A percentile compares a stretch with the other conserved stretches of the same genome.
phyloP scores from a whole-genome alignment of 768 basidiomycete genomes.

The Hygrophorus russula region DNA sequence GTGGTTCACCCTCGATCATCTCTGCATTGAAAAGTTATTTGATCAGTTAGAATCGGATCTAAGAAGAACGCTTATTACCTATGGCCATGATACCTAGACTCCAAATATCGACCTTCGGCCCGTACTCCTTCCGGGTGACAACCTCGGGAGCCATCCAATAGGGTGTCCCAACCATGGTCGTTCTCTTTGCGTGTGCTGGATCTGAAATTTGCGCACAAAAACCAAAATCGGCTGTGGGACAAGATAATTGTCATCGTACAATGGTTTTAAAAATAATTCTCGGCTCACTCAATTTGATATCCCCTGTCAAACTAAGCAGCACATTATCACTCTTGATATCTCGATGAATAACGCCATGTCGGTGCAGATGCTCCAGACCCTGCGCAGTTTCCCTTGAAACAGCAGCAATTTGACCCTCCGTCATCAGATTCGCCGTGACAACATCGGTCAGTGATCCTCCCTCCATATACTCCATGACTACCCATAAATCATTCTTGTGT shows the following conservation, averaged over 20 bases:
- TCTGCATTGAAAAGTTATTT: constrained; percentile 34
- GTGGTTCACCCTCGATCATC: constrained; percentile 98
- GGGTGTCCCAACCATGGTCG: constrained; percentile 97
- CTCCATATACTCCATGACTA: constrained; percentile 99
- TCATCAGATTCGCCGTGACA: constrained; percentile 93
- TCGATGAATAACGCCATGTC: constrained; percentile 95
- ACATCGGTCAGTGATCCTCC: constrained; percentile 92
- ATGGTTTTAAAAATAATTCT: constrained; percentile 2
- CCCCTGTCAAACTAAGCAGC: constrained; percentile 81
- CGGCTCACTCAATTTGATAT: constrained; percentile 93
- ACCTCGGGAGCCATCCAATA: constrained; percentile 99
- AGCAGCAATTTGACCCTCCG: constrained; percentile 96
- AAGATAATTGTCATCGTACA: constrained; percentile 4
- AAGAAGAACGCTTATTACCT: constrained; percentile 34
- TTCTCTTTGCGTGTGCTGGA: constrained; percentile 80
- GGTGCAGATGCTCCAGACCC: constrained; percentile 89
- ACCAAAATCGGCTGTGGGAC: constrained; percentile 80
- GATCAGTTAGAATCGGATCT: not conserved
- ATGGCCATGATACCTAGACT: constrained; percentile 94
- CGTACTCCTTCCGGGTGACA: constrained; percentile 95
- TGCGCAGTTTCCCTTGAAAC: constrained; percentile 89
- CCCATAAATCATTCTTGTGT: constrained; percentile 97
- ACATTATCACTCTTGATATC: constrained; percentile 99
- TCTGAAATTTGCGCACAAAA: constrained; percentile 96
- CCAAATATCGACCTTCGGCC: constrained; percentile 98